Evolutionary conservation across 345 rosid species (phyloP).

Genomic region (Euphorbia pulcherrima): DNA sequence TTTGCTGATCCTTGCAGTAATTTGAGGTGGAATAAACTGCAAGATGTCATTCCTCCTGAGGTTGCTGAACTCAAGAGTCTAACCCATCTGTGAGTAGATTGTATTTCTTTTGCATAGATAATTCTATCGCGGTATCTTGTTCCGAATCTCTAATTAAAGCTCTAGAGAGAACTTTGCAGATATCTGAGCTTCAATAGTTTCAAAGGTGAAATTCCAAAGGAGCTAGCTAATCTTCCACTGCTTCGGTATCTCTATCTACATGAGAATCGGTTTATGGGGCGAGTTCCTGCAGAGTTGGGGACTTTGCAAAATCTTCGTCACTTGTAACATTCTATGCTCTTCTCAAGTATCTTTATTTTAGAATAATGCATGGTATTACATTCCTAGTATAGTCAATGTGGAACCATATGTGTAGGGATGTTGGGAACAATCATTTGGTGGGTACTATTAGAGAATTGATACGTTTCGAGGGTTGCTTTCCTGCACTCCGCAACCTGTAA

Average conservation of each 20-base stretch:
- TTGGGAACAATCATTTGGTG: constrained; percentile 88
- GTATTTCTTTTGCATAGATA: background rate
- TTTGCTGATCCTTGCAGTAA: constrained; percentile 38
- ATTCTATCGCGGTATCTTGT: background rate
- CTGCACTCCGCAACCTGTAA: constrained; percentile 84
- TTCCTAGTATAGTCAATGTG: background rate
- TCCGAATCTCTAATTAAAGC: background rate
- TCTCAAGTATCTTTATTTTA: background rate
- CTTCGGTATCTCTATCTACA: constrained; percentile 89
- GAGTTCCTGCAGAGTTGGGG: constrained; percentile 81
- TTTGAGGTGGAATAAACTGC: constrained; percentile 92
- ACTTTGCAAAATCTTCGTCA: constrained; percentile 54
- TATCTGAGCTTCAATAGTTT: constrained; percentile 90
- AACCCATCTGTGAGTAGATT: constrained; percentile 72
- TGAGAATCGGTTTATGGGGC: constrained; percentile 81
- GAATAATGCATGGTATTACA: background rate
- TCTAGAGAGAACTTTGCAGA: constrained; percentile 36
- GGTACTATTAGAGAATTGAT: constrained; percentile 92
- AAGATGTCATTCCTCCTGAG: constrained; percentile 85
- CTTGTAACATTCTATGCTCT: constrained; percentile 10
- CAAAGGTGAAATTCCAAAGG: constrained; percentile 89
- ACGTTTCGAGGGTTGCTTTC: constrained; percentile 83
- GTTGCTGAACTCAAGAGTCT: constrained; percentile 83
- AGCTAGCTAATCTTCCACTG: constrained; percentile 79
- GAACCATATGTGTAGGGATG: constrained; percentile 51